Percentiles rank a stretch among this genome's conserved stretches.
Evolutionary conservation across 345 rosid genomes (phyloP).

Genomic region (Cochlearia excelsa): DNA sequence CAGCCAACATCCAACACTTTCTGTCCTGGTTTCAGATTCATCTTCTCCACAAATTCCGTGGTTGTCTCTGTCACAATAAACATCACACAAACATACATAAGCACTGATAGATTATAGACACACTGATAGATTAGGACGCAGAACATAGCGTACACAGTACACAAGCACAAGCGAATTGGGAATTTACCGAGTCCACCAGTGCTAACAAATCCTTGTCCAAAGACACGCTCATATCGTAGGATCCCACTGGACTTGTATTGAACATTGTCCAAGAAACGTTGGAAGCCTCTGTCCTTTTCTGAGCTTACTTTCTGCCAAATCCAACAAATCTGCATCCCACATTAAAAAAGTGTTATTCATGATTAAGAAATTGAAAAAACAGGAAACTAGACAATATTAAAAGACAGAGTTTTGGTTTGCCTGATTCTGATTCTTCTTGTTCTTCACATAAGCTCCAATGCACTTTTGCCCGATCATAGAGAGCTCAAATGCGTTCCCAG

Average conservation of each 20-base stretch:
- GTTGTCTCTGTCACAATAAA: conserved; percentile 73
- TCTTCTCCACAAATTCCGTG: conserved; percentile 82
- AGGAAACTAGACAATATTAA: conserved; percentile 3
- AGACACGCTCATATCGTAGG: conserved; percentile 86
- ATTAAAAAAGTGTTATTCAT: conserved; percentile 14
- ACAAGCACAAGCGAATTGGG: conserved; percentile 2
- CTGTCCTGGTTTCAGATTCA: conserved; percentile 86
- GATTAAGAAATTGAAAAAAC: background rate
- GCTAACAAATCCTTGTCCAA: conserved; percentile 95
- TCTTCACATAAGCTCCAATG: conserved; percentile 95
- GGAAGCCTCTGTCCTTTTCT: conserved; percentile 81
- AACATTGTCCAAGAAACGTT: conserved; percentile 89
- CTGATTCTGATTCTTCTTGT: conserved; percentile 97
- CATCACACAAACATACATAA: conserved; percentile 5
- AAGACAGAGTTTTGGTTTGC: conserved; percentile 37
- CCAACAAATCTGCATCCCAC: conserved; percentile 85
- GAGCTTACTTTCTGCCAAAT: conserved; percentile 78
- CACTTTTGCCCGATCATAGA: conserved; percentile 81
- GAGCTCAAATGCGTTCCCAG: conserved; percentile 76
- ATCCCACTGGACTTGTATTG: conserved; percentile 86
- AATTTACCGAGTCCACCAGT: conserved; percentile 86
- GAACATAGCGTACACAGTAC: background rate
- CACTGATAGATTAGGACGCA: background rate
- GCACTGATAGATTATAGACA: background rate
- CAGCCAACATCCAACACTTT: conserved; percentile 98